phyloP scores from a whole-genome alignment of 78 protist species.

The Corallochytrium limacisporum region DNA sequence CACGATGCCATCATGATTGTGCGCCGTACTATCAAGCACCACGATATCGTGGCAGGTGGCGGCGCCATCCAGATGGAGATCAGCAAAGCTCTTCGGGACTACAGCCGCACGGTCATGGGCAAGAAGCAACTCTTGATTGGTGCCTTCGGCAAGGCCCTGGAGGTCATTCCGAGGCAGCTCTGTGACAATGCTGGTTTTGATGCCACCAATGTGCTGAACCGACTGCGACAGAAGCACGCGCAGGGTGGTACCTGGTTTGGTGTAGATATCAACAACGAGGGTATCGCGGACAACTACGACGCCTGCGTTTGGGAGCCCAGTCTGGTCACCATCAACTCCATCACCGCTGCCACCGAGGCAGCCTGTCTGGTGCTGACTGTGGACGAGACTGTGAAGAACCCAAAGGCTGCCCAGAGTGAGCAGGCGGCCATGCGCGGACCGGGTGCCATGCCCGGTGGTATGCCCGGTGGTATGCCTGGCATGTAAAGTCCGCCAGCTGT shows the following conservation, averaged over 20 bases:
- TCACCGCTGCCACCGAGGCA: constrained; percentile 97
- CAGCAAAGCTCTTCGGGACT: constrained; percentile 50
- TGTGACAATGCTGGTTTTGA: constrained; percentile 98
- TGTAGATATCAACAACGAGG: constrained; percentile 90
- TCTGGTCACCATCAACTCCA: constrained; percentile 80
- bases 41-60: constrained; percentile 93
- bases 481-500: no score
- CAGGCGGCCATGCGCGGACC: no score
- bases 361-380: constrained; percentile 93
- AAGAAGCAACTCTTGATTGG: constrained; percentile 87
- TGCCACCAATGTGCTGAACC: constrained; percentile 90
- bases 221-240: constrained; percentile 87
- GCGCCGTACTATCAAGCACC: constrained; percentile 73
- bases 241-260: constrained; percentile 73
- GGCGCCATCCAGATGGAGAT: constrained; percentile 91
- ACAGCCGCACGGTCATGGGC: constrained; percentile 64
- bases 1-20: constrained; percentile 97
- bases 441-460: no score
- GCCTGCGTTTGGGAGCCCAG: constrained; percentile 96
- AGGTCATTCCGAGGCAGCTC: constrained; percentile 91
- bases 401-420: no score
- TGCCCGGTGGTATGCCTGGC: no score
- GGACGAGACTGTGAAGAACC: constrained; percentile 92
- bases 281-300: constrained; percentile 82
- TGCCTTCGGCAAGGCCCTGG: constrained; percentile 93